phyloP scores from a whole-genome alignment of 75 land plant genomes.

The Isoetes taiwanensis region DNA sequence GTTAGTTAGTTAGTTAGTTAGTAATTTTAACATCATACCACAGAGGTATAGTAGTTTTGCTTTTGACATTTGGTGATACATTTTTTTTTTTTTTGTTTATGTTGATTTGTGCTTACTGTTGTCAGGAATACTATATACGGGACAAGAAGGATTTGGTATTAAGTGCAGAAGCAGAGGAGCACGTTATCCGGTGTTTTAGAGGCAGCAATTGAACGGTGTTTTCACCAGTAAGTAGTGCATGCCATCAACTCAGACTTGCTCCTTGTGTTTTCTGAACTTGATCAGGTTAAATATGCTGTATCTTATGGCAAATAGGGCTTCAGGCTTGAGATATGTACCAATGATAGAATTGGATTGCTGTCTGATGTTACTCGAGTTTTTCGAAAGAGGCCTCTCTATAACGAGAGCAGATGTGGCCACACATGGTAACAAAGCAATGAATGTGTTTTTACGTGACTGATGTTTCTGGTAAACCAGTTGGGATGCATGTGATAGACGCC shows the following conservation, averaged over 20 bases:
- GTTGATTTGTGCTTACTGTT: background rate
- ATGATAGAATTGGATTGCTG: background rate
- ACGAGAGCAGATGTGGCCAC: conserved; percentile 4
- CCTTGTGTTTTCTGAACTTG: background rate
- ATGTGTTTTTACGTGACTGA: conserved; percentile 7
- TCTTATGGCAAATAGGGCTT: background rate
- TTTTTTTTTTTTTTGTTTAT: background rate
- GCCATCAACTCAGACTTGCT: too few relatives aligned
- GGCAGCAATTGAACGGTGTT: conserved; percentile 6
- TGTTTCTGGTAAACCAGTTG: background rate
- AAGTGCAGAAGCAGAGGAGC: background rate
- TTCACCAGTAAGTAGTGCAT: background rate
- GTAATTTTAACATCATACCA: too few relatives aligned
- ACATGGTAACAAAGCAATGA: background rate
- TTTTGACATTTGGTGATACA: too few relatives aligned
- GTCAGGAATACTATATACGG: conserved; percentile 3
- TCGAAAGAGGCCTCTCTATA: background rate
- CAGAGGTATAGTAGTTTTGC: too few relatives aligned
- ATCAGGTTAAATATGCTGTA: background rate
- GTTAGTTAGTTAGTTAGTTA: too few relatives aligned
- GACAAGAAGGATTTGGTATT: background rate
- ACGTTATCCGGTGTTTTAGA: background rate
- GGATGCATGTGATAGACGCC: background rate
- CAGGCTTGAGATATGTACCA: background rate
- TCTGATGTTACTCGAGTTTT: conserved; percentile 1